Evolutionary conservation across 2,329 filamentous ascomycete species (phyloP).

Genomic region (Calonectria pseudoturangicola): DNA sequence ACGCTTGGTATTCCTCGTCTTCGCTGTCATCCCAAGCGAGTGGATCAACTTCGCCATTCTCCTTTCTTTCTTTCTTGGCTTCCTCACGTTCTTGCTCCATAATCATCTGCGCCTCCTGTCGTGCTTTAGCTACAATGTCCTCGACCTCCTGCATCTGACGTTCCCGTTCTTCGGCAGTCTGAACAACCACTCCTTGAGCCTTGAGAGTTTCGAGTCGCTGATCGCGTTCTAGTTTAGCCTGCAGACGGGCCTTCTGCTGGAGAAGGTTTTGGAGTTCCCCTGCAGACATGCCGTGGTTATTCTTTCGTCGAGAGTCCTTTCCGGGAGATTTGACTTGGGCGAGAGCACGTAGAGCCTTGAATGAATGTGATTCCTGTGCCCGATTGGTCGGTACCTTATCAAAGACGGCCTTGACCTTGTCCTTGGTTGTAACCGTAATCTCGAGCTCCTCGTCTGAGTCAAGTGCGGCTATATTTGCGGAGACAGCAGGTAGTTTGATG

Average conservation of each 20-base stretch:
- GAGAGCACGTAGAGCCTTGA: slow-evolving; percentile 82
- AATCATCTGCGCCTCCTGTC: slow-evolving; percentile 84
- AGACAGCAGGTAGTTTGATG: slow-evolving; percentile 67
- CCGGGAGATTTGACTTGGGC: slow-evolving; percentile 81
- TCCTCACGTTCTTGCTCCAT: slow-evolving; percentile 84
- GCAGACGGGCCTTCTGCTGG: slow-evolving; percentile 83
- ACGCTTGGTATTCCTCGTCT: slow-evolving; percentile 70
- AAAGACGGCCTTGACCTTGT: slow-evolving; percentile 78
- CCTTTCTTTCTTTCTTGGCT: slow-evolving; percentile 78
- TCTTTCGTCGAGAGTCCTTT: slow-evolving; percentile 67
- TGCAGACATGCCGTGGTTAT: slow-evolving; percentile 77
- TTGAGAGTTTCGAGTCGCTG: slow-evolving; percentile 85
- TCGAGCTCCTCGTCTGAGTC: slow-evolving; percentile 79
- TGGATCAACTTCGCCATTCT: slow-evolving; percentile 68
- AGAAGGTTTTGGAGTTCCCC: slow-evolving; percentile 82
- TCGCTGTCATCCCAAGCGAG: slow-evolving; percentile 75
- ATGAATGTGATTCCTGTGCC: slow-evolving; percentile 76
- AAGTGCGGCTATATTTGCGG: slow-evolving; percentile 62
- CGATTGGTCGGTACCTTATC: slow-evolving; percentile 79
- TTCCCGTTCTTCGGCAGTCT: slow-evolving; percentile 91
- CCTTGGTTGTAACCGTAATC: slow-evolving; percentile 71
- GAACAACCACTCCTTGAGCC: slow-evolving; percentile 86
- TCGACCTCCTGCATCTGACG: slow-evolving; percentile 89
- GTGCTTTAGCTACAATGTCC: slow-evolving; percentile 89
- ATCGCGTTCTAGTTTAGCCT: slow-evolving; percentile 86